Base-by-base conservation (phyloP, 345 rosid species). In the Bruguiera parviflora region DNA sequence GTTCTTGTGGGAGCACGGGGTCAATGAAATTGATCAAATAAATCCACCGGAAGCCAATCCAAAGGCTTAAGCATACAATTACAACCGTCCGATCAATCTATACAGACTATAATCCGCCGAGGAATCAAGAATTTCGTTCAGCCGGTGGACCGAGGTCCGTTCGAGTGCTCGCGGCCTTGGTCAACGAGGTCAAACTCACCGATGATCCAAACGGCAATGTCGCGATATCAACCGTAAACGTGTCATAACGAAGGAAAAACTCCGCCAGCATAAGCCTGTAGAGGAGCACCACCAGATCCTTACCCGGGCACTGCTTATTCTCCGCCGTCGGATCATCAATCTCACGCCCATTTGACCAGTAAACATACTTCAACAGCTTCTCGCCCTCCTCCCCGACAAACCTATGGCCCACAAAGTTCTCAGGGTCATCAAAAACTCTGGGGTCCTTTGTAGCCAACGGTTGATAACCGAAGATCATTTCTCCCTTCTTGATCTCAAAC, bases 321-420 rank as follows among this genome's bases (percentile, higher is more conserved):
- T 52, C 82, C 32, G 63, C 72, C 75, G 84, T 78, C 20, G 85
- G 83, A 65, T 64, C 72, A 8, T 63, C 80, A 22, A 71, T 74
- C 73, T 84, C 83, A 0, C 73, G 77, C 10, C 82, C 91, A 18
- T 84, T 87, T 0, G 88, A 84, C 91, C 88, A 87, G 4, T 77
- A 79, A 1, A 84, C 84, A 56, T 87, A 77, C 75, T 72, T 81
- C 82, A 83, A 43, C 20, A 83, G 59, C 70, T 63, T 77, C 75
- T 71, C 80, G 0, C 87, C 85, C 9, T 72, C 77, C 58, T 72
- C 77, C 58, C 84, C 84, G 0, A 81, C 71, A 60, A 85, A 85
- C 68, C 89, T 75, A 8, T 75, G 21, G 0, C 78, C 79, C 58
- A 81, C 84, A 10, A 82, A 85, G 39, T 77, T 79, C 61, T 73